Conservation (phyloP, 1,139 yeast species). For the Pichia sp. region DNA sequence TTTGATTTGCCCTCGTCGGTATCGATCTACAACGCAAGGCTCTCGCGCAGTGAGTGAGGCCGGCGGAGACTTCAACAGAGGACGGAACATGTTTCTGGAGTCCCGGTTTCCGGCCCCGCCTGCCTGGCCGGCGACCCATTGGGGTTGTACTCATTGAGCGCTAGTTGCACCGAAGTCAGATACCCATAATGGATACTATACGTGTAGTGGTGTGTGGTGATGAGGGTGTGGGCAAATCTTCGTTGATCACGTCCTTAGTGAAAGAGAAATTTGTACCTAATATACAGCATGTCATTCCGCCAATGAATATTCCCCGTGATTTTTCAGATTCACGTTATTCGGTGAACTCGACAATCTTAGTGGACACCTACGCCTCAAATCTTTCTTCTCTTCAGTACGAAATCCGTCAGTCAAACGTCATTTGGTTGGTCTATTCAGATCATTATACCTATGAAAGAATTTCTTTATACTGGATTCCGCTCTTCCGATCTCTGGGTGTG, state of each 20-base stretch:
- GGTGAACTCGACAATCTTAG: conserved; percentile 64
- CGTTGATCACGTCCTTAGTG: conserved; percentile 70
- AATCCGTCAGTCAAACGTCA: conserved; percentile 80
- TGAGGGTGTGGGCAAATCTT: conserved; percentile 81
- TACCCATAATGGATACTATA: conserved; percentile 37
- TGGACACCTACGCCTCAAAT: conserved; percentile 77
- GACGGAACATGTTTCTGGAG: not conserved
- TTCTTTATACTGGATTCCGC: conserved; percentile 90
- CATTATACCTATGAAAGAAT: conserved; percentile 92
- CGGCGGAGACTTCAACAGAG: not conserved
- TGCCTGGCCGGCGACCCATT: no score
- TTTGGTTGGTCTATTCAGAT: conserved; percentile 88
- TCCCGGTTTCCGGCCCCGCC: not conserved
- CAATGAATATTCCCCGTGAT: conserved; percentile 72
- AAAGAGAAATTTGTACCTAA: conserved; percentile 76
- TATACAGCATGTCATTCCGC: conserved; percentile 73
- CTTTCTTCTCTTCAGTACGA: conserved; percentile 59
- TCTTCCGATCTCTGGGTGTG: conserved; percentile 86
- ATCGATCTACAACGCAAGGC: not conserved
- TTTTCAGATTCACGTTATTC: conserved; percentile 54
- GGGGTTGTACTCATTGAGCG: not conserved
- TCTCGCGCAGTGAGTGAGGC: not conserved
- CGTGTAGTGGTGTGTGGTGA: conserved; percentile 94
- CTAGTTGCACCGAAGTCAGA: not conserved
- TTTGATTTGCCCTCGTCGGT: conserved; percentile 7